Conservation (phyloP, 192 early-diverging fungal species). For the Irineochytrium annulatum region DNA sequence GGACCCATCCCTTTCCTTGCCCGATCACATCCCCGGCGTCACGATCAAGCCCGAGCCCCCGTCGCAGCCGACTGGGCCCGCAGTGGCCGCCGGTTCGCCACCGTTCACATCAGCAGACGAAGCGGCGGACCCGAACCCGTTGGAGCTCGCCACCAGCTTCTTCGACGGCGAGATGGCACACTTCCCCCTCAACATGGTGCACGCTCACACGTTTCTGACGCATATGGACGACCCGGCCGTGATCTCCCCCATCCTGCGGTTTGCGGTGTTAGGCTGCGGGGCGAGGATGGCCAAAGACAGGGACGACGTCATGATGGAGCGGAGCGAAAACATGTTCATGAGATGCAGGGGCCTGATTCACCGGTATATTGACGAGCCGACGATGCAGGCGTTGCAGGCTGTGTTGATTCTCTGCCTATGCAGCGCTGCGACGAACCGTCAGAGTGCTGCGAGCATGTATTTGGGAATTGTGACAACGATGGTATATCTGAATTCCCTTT, state of each 20-base stretch:
- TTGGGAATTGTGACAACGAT: background rate
- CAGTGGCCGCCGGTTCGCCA: background rate
- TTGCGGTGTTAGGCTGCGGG: background rate
- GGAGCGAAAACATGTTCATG: background rate
- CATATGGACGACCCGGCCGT: background rate
- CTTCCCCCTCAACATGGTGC: background rate
- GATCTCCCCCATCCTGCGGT: background rate
- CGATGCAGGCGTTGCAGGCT: background rate
- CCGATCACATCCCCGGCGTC: slow-evolving; percentile 1
- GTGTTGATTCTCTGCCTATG: background rate
- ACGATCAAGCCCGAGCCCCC: background rate
- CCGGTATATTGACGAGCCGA: background rate
- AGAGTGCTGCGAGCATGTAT: background rate
- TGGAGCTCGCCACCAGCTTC: background rate
- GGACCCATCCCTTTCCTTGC: background rate
- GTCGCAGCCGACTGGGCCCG: background rate
- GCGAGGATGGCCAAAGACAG: background rate
- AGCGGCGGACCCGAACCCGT: background rate
- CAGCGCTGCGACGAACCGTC: background rate
- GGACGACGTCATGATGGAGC: background rate
- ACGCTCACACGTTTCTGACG: background rate
- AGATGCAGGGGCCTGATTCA: background rate
- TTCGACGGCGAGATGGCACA: background rate
- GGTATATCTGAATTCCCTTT: too few species aligned
- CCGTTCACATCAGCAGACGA: background rate